Evolutionary conservation across 441 rosid genomes (phyloP), one percentile per base, ranked within the genome.

Genomic region (Melastoma candidum): DNA sequence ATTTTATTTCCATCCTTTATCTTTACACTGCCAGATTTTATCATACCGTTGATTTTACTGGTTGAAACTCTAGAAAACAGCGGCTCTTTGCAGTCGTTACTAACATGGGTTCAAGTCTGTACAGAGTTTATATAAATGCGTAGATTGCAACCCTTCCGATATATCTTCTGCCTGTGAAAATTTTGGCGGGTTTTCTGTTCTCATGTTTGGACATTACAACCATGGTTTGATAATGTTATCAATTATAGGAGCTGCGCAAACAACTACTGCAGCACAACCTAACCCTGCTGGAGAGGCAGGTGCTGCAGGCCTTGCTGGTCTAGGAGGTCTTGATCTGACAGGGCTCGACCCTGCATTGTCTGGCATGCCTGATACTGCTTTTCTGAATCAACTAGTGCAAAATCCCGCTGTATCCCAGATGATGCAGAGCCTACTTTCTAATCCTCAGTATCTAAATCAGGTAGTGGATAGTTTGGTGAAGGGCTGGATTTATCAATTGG

Each of bases 371-470:
- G 84, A 79, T 70, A 74, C 73, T 59, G 64, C 84, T 25, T 76
- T 66, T 12, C 26, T 79, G 67, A 77, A 47, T 70, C 88, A 79
- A 67, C 26, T 78, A 63, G 51, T 79, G 74, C 84, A 82, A 75
- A 77, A 82, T 61, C 84, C 84, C 51, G 81, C 74, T 67, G 36
- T 82, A 66, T 77, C 88, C 13, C 79, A 78, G 67, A 73, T 77
- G 81, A 71, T 79, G 84, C 83, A 79, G 69, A 72, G 73, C 53
- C 22, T 82, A 51, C 65, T 70, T 26, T 77, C 88, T 41, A 74
- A 82, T 69, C 88, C 88, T 27, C 81, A 82, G 54, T 77, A 79
- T 64, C 71, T 82, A 74, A 82, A 82, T 67, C 84, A 79, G 88
- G 88, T 78, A 72, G 47, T 13, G n/a, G 12, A 52, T 17, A 45